Evolutionary conservation across 192 early-diverging fungal genomes (phyloP).

Genomic region (Backusella westeae): DNA sequence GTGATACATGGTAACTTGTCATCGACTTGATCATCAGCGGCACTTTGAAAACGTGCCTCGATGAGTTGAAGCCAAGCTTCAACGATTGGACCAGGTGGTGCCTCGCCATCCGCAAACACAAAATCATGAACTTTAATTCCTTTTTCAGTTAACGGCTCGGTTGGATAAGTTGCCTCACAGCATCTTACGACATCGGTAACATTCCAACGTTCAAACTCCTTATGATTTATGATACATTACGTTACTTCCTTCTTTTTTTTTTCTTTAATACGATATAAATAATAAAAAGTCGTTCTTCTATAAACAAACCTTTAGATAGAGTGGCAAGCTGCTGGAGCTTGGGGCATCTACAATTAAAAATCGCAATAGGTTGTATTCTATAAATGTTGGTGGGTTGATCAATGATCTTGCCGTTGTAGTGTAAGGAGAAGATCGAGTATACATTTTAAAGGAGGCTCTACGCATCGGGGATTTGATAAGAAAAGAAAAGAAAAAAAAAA

Average conservation of each 20-base stretch:
- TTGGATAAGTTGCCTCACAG: conserved; percentile 82
- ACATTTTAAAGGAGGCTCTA: background rate
- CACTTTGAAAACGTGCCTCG: conserved; percentile 41
- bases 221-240: background rate
- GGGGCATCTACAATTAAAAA: conserved; percentile 83
- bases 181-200: conserved; percentile 81
- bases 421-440: conserved; percentile 13
- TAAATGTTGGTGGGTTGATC: conserved; percentile 59
- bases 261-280: background rate
- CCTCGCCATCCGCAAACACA: conserved; percentile 70
- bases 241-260: background rate
- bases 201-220: conserved; percentile 67
- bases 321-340: conserved; percentile 63
- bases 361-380: conserved; percentile 67
- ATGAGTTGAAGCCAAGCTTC: conserved; percentile 68
- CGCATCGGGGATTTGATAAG: conserved; percentile 11
- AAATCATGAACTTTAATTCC: conserved; percentile 73
- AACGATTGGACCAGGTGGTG: conserved; percentile 60
- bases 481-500: background rate
- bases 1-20: conserved; percentile 42
- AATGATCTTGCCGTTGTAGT: conserved; percentile 25
- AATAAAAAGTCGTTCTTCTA: background rate
- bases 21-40: background rate
- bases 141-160: conserved; percentile 43
- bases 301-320: conserved; percentile 59